phyloP scores from a whole-genome alignment of 495 filamentous ascomycete genomes.

The Neurospora discreta region DNA sequence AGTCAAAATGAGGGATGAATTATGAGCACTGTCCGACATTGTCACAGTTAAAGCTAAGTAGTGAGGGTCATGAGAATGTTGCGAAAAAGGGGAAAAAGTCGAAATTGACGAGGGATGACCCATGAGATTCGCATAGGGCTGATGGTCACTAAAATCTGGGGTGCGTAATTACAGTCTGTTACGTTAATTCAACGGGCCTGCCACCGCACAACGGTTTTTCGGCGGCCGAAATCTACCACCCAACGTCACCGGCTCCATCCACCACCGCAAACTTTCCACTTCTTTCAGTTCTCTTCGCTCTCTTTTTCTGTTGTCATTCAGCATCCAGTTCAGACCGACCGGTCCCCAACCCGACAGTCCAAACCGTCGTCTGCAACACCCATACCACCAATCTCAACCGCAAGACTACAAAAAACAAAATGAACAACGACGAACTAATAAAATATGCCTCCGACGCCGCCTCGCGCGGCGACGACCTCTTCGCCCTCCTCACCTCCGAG shows the following conservation, averaged over 20 bases:
- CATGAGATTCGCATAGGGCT: not conserved
- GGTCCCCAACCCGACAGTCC: not conserved
- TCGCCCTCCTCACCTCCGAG: constrained; percentile 24
- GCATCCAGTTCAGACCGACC: not conserved
- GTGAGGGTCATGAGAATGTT: not conserved
- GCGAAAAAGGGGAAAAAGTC: not conserved
- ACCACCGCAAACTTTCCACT: not conserved
- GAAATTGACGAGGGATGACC: not conserved
- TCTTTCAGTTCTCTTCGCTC: not conserved
- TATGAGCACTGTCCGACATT: not conserved
- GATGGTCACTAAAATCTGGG: not conserved
- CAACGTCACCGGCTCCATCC: not conserved
- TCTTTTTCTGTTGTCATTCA: not conserved
- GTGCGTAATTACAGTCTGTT: not conserved
- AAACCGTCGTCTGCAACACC: not conserved
- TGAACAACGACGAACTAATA: constrained; percentile 28
- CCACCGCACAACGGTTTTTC: not conserved
- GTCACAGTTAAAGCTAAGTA: not conserved
- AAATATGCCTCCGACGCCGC: constrained; percentile 31
- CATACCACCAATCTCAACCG: not conserved
- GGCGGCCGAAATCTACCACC: not conserved
- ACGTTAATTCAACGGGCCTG: not conserved
- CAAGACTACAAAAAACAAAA: constrained; percentile 1
- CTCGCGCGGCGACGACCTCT: constrained; percentile 29
- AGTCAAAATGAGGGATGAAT: not conserved